Evolutionary conservation across 495 filamentous ascomycete species (phyloP).

Genomic region (Xylaria acuta): DNA sequence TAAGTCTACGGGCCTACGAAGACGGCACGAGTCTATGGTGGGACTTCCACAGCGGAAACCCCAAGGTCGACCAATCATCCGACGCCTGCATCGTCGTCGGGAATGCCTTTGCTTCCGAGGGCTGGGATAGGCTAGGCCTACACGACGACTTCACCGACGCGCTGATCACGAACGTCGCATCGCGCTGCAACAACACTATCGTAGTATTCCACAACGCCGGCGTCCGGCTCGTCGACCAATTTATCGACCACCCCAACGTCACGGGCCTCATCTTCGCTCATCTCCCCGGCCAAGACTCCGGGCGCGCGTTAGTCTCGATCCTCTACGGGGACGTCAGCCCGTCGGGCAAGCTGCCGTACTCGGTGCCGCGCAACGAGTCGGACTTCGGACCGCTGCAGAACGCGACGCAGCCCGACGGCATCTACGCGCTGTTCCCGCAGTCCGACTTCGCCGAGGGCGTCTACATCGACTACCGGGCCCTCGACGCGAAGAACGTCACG

Average conservation of each 20-base stretch:
- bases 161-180: slow-evolving; percentile 63
- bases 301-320: slow-evolving; percentile 61
- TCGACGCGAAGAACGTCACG: slow-evolving; percentile 66
- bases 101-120: slow-evolving; percentile 66
- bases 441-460: slow-evolving; percentile 70
- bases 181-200: slow-evolving; percentile 64
- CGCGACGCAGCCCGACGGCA: slow-evolving; percentile 43
- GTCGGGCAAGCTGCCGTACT: slow-evolving; percentile 74
- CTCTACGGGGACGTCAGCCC: slow-evolving; percentile 66
- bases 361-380: slow-evolving; percentile 65
- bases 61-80: slow-evolving; percentile 54
- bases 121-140: slow-evolving; percentile 48
- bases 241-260: slow-evolving; percentile 66
- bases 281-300: slow-evolving; percentile 67
- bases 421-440: slow-evolving; percentile 57
- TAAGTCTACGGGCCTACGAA: slow-evolving; percentile 57
- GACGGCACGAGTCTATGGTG: slow-evolving; percentile 63
- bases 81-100: slow-evolving; percentile 73
- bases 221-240: slow-evolving; percentile 62
- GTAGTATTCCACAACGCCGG: slow-evolving; percentile 68
- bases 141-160: slow-evolving; percentile 61
- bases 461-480: slow-evolving; percentile 71
- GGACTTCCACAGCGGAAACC: slow-evolving; percentile 51
- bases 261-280: slow-evolving; percentile 68
- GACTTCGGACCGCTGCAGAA: slow-evolving; percentile 61